phyloP scores from a whole-genome alignment of 495 filamentous ascomycete species.

The Penicillium parvum region DNA sequence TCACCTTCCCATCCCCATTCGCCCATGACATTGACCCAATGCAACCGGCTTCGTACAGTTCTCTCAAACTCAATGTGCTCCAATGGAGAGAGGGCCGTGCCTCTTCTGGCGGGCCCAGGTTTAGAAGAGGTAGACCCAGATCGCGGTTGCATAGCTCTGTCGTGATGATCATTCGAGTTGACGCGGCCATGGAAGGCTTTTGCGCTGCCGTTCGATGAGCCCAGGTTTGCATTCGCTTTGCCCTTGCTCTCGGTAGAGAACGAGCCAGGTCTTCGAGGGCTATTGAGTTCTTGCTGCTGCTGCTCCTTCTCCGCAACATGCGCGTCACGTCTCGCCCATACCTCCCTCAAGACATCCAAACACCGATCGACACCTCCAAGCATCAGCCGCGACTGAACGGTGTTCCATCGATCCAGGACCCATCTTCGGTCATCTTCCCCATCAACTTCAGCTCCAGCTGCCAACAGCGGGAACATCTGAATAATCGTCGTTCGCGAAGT shows the following conservation, averaged over 20 bases:
- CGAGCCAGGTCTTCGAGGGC: conserved; percentile 11
- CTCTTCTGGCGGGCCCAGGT: conserved; percentile 15
- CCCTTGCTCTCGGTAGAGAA: conserved; percentile 6
- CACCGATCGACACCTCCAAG: conserved; percentile 70
- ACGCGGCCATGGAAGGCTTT: conserved; percentile 5
- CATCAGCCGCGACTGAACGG: conserved; percentile 60
- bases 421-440: conserved; percentile 61
- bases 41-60: conserved; percentile 63
- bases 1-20: conserved; percentile 78
- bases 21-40: conserved; percentile 78
- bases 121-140: conserved; percentile 2
- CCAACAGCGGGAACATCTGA: conserved; percentile 72
- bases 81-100: conserved; percentile 30
- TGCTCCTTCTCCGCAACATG: conserved; percentile 37
- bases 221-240: conserved; percentile 7
- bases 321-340: conserved; percentile 59
- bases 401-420: conserved; percentile 62
- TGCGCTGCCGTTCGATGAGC: not conserved
- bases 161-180: conserved; percentile 10
- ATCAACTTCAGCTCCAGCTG: conserved; percentile 64
- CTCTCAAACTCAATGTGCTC: conserved; percentile 58
- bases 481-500: conserved; percentile 64
- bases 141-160: conserved; percentile 5
- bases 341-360: conserved; percentile 70
- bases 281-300: conserved; percentile 14